These are phyloP conservation scores for Catharanthus roseus DNA, from an alignment of 257 asterid species.

Conservation along the genomic window DNA sequence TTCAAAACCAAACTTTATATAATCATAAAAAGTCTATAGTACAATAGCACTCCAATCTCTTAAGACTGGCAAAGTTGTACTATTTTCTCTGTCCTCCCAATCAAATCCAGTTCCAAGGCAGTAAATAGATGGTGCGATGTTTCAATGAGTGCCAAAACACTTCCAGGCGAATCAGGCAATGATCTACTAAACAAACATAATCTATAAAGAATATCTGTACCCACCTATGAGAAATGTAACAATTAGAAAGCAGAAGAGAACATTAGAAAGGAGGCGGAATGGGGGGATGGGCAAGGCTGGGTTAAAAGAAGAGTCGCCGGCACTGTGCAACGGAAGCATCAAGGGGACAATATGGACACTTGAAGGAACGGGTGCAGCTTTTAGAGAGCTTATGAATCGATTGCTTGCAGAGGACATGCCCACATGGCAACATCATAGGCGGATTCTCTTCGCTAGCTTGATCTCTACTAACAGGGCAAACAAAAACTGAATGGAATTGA, in stretches of 20 bases:
- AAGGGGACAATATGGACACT: conserved; percentile 42
- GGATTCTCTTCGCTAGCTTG: conserved; percentile 50
- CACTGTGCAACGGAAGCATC: conserved; percentile 25
- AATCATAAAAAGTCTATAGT: too few relatives aligned
- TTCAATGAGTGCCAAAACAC: background rate
- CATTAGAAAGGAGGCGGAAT: too few relatives aligned
- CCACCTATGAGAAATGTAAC: background rate
- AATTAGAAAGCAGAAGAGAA: background rate
- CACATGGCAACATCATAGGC: conserved; percentile 61
- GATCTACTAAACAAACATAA: background rate
- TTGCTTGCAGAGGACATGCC: conserved; percentile 60
- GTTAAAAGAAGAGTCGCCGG: conserved; percentile 25
- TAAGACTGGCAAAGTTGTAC: too few relatives aligned
- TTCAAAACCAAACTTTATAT: too few relatives aligned
- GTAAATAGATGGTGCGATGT: background rate
- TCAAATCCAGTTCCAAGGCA: background rate
- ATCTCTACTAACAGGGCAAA: conserved; percentile 58
- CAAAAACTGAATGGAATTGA: conserved; percentile 58
- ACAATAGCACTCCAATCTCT: too few relatives aligned
- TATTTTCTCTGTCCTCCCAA: too few relatives aligned
- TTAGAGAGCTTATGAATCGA: conserved; percentile 41
- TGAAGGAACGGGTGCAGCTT: conserved; percentile 35
- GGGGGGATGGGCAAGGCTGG: background rate
- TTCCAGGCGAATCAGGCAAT: too few relatives aligned
- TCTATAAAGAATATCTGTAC: conserved; percentile 3